Percentiles rank a stretch among this genome's conserved stretches.
phyloP scores from a whole-genome alignment of 73 alveolate genomes.

The Paramecium bursaria region DNA sequence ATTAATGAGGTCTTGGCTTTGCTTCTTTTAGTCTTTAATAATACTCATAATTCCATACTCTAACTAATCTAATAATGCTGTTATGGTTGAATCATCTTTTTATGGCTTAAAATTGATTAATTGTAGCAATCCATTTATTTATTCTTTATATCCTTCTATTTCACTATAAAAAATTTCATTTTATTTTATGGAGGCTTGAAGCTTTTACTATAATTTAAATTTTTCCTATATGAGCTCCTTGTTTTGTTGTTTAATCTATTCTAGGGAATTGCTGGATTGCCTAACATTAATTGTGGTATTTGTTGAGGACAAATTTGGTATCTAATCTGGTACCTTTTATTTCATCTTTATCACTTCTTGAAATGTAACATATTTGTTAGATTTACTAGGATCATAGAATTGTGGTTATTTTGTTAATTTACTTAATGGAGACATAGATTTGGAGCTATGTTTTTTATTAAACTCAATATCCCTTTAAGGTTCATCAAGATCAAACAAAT shows the following conservation, averaged over 20 bases:
- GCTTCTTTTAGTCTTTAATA: not conserved
- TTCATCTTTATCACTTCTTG: constrained; percentile 18
- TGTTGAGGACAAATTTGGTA: not conserved
- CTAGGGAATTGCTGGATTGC: constrained; percentile 26
- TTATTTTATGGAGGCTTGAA: constrained; percentile 15
- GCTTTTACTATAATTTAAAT: not conserved
- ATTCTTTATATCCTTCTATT: constrained; percentile 16
- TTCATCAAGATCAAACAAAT: constrained; percentile 13
- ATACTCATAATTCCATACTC: constrained; percentile 1
- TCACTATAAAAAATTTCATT: constrained; percentile 6
- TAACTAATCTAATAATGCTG: not conserved
- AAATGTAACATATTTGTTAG: constrained; percentile 47
- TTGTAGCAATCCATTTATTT: not conserved
- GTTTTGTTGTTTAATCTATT: constrained; percentile 20
- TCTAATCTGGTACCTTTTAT: not conserved
- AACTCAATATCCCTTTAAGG: not conserved
- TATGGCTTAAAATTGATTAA: not conserved
- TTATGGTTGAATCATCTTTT: constrained; percentile 1
- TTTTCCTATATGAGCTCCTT: not conserved
- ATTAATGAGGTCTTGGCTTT: not conserved
- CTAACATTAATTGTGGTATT: constrained; percentile 40
- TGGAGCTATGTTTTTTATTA: not conserved
- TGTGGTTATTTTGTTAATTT: constrained; percentile 12
- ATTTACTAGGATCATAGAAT: constrained; percentile 55
- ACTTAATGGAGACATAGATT: constrained; percentile 36